Evolutionary conservation across 2,329 filamentous ascomycete species (phyloP).

Genomic region (Colletotrichum sp.): DNA sequence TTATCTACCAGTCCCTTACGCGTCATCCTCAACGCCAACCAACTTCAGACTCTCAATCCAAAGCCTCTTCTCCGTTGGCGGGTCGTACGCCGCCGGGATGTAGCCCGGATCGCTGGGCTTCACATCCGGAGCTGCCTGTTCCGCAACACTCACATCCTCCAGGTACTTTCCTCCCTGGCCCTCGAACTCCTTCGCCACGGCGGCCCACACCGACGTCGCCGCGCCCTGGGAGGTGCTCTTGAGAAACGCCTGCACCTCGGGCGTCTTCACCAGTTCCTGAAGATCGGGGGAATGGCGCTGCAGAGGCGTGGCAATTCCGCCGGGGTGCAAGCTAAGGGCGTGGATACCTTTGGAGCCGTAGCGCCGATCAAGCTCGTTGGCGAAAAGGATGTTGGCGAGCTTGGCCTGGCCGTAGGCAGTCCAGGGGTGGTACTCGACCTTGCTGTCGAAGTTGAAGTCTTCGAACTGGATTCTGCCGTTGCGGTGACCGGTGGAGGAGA

Average conservation of each 20-base stretch:
- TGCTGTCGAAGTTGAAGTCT: conserved; percentile 24
- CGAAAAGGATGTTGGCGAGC: conserved; percentile 54
- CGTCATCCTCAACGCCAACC: conserved; percentile 14
- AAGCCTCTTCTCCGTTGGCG: conserved; percentile 4
- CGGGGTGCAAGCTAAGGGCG: conserved; percentile 25
- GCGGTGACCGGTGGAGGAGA: conserved; percentile 50
- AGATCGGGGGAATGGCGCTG: not conserved
- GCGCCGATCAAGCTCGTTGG: conserved; percentile 54
- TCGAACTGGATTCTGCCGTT: conserved; percentile 31
- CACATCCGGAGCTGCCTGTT: not conserved
- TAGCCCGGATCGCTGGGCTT: conserved; percentile 17
- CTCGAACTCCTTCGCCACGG: conserved; percentile 44
- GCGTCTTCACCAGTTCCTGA: not conserved
- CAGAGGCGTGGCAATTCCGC: conserved; percentile 15
- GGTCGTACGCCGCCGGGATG: conserved; percentile 23
- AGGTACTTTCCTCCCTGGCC: conserved; percentile 52
- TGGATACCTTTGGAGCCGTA: conserved; percentile 37
- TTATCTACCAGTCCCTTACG: not conserved
- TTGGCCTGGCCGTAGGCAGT: conserved; percentile 54
- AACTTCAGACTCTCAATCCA: conserved; percentile 18
- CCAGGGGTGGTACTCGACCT: conserved; percentile 38
- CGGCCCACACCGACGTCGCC: conserved; percentile 51
- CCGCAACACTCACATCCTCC: conserved; percentile 41
- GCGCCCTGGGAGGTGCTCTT: conserved; percentile 44
- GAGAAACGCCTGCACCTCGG: not conserved